Evolutionary conservation across 139 green algal genomes (phyloP).

Genomic region (Edaphochlamys debaryana): DNA sequence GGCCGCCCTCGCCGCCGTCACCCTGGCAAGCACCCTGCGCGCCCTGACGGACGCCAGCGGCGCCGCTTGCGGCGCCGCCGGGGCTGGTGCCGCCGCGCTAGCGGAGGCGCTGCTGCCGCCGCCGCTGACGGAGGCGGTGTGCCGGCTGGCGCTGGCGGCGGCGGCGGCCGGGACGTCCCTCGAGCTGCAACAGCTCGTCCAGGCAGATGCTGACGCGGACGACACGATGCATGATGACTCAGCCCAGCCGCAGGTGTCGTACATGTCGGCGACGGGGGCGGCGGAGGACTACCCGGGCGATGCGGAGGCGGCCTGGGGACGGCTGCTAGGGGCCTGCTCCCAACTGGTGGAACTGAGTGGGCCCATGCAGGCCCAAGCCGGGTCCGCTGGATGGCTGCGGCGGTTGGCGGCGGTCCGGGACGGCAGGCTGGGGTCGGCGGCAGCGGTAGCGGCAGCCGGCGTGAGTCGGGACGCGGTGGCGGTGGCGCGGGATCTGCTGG

Average conservation of each 20-base stretch:
- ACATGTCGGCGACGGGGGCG: not conserved
- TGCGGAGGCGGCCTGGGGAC: conserved; percentile 37
- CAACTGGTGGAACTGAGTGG: conserved; percentile 7
- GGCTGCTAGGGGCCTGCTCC: not conserved
- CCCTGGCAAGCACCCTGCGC: too few species aligned
- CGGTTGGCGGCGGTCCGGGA: not conserved
- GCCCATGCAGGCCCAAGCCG: not conserved
- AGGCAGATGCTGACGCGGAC: not conserved
- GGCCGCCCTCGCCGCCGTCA: too few species aligned
- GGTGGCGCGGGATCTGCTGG: not conserved
- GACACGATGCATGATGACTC: not conserved
- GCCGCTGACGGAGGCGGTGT: not conserved
- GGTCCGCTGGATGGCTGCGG: not conserved
- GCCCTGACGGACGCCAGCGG: not conserved
- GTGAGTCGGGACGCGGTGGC: not conserved
- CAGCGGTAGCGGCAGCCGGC: not conserved
- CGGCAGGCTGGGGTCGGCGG: not conserved
- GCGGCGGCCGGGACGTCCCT: not conserved
- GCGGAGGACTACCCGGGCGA: conserved; percentile 6
- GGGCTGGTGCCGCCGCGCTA: not conserved
- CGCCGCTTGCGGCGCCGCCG: not conserved
- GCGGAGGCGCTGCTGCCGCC: not conserved
- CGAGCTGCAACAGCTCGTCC: not conserved
- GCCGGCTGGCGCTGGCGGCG: not conserved
- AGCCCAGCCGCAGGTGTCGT: not conserved